Base-by-base conservation (phyloP, 176 grass and related monocot species). In the Puya raimondii region DNA sequence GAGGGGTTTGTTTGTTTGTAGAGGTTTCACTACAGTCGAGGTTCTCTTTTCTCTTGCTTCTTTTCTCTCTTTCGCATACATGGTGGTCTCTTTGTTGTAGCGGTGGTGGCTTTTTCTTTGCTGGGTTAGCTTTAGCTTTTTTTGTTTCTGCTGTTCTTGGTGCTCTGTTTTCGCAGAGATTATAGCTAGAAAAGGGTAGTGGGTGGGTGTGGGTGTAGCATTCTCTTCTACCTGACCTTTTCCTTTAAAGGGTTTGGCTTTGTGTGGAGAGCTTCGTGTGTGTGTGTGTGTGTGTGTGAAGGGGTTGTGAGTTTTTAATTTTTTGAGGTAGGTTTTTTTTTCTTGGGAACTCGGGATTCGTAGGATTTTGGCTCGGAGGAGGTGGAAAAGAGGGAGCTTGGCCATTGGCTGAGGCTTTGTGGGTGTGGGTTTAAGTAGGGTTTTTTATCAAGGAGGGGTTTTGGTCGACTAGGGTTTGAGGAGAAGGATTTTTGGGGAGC, bases 351-450 rank as follows among this genome's bases (percentile, higher is more conserved):
- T 11, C 3, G 23, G 59, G 70, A n/a, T 61, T 53, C 51, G 66
- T 21, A 11, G 69, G 64, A 47, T 75, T 82, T 48, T 78, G 63
- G 66, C 50, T 80, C 76, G 65, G 65, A 16, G 54, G 18, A 64
- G 17, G 56, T 18, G 17, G 11, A 58, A 58, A 58, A n/a, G 53
- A 58, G 53, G 16, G 53, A 18, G 53, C 53, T 58, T 58, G 56
- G 4, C n/a, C 15, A 57, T 57, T 54, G 51, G 12, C 16, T 11
- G 51, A 54, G 51, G 51, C 51, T 54, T 13, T 15, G 51, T 16
- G 15, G 53, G n/a, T 57, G 53, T 57, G 56, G 16, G 5, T 61
- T 61, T 61, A 20, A 61, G n/a, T 61, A 18, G 56, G 56, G 56
- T 61, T 15, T 61, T 61, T 21, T 7, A 20, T 16, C 14, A 9